Evolutionary conservation across 495 filamentous ascomycete genomes (phyloP).

Genomic region (Podospora anserina): DNA sequence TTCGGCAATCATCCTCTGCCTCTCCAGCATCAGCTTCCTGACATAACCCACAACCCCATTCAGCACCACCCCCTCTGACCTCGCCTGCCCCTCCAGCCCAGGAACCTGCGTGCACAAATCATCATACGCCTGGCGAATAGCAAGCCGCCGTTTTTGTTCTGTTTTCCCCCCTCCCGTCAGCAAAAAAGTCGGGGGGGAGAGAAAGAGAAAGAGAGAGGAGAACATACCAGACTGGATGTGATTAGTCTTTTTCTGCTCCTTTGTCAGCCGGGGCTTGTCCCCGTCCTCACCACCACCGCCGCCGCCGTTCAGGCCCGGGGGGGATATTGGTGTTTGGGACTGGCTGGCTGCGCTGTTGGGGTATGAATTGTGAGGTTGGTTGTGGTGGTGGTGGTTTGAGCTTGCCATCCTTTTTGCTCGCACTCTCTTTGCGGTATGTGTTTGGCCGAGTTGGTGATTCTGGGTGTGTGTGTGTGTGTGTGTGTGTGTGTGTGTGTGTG

Average conservation of each 20-base stretch:
- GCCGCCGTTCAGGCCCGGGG: neutral
- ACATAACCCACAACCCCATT: slow-evolving; percentile 73
- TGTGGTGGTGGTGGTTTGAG: neutral
- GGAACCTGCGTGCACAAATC: slow-evolving; percentile 78
- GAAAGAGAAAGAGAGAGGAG: neutral
- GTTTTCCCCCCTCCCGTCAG: neutral
- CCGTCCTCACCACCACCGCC: slow-evolving; percentile 19
- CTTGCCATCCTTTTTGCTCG: neutral
- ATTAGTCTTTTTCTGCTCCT: slow-evolving; percentile 86
- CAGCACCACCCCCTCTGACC: slow-evolving; percentile 81
- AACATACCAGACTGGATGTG: slow-evolving; percentile 68
- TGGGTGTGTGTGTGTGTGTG: no score
- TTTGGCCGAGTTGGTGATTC: no score
- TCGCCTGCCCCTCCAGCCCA: slow-evolving; percentile 74
- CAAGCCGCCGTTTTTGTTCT: slow-evolving; percentile 86
- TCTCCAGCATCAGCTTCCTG: slow-evolving; percentile 58
- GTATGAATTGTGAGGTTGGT: neutral
- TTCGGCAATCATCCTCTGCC: slow-evolving; percentile 52
- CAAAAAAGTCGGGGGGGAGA: no score
- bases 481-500: no score
- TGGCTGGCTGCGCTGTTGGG: neutral
- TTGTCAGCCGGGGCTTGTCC: slow-evolving; percentile 74
- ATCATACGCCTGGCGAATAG: slow-evolving; percentile 86
- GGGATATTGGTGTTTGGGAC: neutral
- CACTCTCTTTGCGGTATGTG: neutral